phyloP scores from a whole-genome alignment of 208 protist species.

The Leptomonas seymouri region DNA sequence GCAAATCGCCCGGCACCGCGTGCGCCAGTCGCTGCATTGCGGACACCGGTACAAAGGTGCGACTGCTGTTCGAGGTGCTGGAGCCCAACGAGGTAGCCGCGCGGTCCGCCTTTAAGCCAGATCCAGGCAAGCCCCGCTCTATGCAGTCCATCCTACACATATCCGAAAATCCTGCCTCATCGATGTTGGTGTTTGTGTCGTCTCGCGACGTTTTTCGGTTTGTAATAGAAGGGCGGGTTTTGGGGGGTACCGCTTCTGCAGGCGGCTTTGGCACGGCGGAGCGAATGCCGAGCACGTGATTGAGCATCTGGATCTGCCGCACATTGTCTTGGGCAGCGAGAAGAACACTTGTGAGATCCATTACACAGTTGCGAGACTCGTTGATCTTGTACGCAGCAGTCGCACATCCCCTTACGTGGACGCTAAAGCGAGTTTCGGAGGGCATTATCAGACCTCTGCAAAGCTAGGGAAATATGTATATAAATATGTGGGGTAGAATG shows the following conservation, averaged over 20 bases:
- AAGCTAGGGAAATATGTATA: too few relatives aligned
- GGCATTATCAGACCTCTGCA: neutral
- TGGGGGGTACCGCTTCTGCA: neutral
- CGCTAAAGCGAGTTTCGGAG: slow-evolving; percentile 12
- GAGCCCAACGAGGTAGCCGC: neutral
- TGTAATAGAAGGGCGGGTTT: neutral
- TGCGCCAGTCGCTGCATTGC: slow-evolving; percentile 15
- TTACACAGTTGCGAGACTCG: slow-evolving; percentile 15
- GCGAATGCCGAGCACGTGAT: slow-evolving; percentile 11
- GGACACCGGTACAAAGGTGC: slow-evolving; percentile 16
- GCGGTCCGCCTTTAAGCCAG: neutral
- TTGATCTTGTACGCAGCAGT: slow-evolving; percentile 14
- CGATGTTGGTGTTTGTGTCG: neutral
- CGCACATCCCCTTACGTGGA: slow-evolving; percentile 21
- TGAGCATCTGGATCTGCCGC: slow-evolving; percentile 23
- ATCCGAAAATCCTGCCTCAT: neutral
- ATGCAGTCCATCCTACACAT: neutral
- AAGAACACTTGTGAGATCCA: slow-evolving; percentile 20
- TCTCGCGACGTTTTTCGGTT: neutral
- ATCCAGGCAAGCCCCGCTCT: neutral
- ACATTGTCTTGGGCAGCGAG: slow-evolving; percentile 32
- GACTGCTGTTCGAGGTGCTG: neutral
- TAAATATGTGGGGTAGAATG: too few relatives aligned
- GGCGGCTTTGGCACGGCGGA: neutral
- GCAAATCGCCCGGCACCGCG: neutral